phyloP scores from a whole-genome alignment of 495 filamentous ascomycete genomes.

The Penicillium alfredii region DNA sequence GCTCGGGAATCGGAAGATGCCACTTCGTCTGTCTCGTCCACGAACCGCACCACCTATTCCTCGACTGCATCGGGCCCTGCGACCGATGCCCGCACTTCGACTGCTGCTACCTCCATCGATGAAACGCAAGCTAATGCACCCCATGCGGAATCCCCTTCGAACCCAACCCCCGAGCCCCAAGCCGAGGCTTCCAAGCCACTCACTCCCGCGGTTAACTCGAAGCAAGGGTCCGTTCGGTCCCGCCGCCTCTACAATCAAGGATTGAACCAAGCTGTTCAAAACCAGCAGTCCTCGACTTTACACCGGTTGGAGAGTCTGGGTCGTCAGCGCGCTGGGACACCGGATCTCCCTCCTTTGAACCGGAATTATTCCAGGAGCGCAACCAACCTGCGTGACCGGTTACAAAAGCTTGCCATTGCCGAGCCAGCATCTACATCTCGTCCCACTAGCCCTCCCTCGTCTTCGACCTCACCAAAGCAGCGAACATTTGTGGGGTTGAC shows the following conservation, averaged over 20 bases:
- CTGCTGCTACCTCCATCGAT: conserved; percentile 86
- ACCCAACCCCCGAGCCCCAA: conserved; percentile 15
- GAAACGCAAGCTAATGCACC: conserved; percentile 57
- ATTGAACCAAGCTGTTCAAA: conserved; percentile 70
- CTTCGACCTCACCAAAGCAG: conserved; percentile 31
- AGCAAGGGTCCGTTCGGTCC: conserved; percentile 54
- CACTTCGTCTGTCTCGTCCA: conserved; percentile 58
- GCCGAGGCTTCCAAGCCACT: conserved; percentile 10
- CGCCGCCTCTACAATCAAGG: conserved; percentile 82
- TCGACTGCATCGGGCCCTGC: conserved; percentile 74
- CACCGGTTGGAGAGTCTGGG: conserved; percentile 73
- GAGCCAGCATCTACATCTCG: conserved; percentile 33
- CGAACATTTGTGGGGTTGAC: conserved; percentile 15
- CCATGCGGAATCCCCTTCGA: conserved; percentile 21
- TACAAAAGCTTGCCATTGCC: conserved; percentile 45
- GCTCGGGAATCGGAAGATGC: conserved; percentile 50
- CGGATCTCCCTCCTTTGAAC: conserved; percentile 33
- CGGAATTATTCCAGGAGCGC: conserved; percentile 49
- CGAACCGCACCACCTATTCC: conserved; percentile 77
- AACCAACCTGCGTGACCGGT: conserved; percentile 50
- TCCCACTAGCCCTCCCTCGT: conserved; percentile 48
- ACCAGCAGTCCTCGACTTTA: conserved; percentile 70
- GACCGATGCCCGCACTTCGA: conserved; percentile 67
- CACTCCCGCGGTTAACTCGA: conserved; percentile 25
- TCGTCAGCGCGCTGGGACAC: conserved; percentile 40